Conservation (phyloP, 805 yeast genomes). For the Suhomyces kilbournensis region DNA sequence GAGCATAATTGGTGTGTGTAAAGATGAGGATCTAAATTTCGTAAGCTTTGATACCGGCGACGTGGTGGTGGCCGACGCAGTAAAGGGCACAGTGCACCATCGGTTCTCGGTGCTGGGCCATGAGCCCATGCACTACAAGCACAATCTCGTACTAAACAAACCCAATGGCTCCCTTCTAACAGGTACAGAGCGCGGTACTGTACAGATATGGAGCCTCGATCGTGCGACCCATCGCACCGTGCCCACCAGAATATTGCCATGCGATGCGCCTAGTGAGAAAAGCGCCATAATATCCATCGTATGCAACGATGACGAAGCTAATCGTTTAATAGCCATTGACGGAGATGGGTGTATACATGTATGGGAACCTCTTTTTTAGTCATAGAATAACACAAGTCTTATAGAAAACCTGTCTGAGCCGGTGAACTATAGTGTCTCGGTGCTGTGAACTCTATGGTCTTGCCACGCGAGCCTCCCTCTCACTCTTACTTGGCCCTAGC, state of each 20-base stretch:
- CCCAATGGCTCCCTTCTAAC: constrained; percentile 8
- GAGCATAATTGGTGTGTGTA: constrained; percentile 4
- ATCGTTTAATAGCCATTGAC: constrained; percentile 17
- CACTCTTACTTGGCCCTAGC: too few relatives aligned
- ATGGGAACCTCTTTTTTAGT: constrained; percentile 20
- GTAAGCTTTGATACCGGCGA: constrained; percentile 1
- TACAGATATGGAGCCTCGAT: constrained; percentile 13
- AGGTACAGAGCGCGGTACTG: constrained; percentile 19
- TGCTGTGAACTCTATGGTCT: too few relatives aligned
- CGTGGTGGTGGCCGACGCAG: neutral
- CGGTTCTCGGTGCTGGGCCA: neutral
- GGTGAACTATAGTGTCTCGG: too few relatives aligned
- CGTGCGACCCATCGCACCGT: neutral
- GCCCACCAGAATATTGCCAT: constrained; percentile 1
- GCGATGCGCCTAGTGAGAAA: constrained; percentile 11
- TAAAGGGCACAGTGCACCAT: neutral
- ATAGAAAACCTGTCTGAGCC: too few relatives aligned
- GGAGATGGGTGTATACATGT: constrained; percentile 19
- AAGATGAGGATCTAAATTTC: neutral
- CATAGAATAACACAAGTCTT: neutral
- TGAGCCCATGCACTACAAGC: constrained; percentile 2
- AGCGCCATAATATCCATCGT: constrained; percentile 1
- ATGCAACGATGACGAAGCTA: constrained; percentile 4
- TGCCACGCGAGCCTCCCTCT: too few relatives aligned
- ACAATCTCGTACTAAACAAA: constrained; percentile 4